Base-by-base conservation (phyloP, 108 stramenopile genomes). In the Schizochytrium sp. region DNA sequence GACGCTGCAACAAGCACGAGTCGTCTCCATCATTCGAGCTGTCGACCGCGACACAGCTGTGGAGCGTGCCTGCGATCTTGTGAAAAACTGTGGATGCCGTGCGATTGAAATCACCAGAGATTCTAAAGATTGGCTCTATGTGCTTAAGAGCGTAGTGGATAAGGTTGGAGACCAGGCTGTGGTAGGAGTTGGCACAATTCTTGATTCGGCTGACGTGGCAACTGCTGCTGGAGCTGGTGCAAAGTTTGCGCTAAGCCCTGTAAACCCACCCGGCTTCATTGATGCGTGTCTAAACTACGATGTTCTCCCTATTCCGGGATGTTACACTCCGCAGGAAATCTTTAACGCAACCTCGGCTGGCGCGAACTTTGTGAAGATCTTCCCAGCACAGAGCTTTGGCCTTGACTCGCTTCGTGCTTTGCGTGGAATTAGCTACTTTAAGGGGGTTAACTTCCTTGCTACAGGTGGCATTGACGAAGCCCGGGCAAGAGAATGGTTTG, bases 391-490 rank as follows among this genome's bases (percentile, higher is more conserved):
- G 15, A 69, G 28, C 28, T 69, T 69, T 38, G 64, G 64, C 10
- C 8, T 15, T 69, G 2, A 38, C 15, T 7, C 64, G 64, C 64
- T 69, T 2, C 64, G 64, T 2, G 64, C 64, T 38, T 44, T 69
- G 7, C 64, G 64, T 7, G 40, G 42, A 38, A 69, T 69, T 7
- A 44, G 42, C 28, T 38, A 13, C 44, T 69, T 69, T 2, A 38
- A 38, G 19, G 3, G 19, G 5, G 64, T 69, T 28, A 8, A 44
- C 7, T 69, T 69, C 64, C 64, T 69, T 44, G 64, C 64, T 1
- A 69, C 64, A 7, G 64, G 64, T 44, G 64, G 64, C 12, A 69
- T 69, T 69, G 64, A 69, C 28, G 64, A 69, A 38, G 64, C 64
- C 12, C 42, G 12, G 10, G 64, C 64, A 13, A 38, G 44, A 38